A percentile compares a stretch with the other conserved stretches of the same genome.
phyloP scores from a whole-genome alignment of 306 rosid species.

The Ochetophila trinervis region DNA sequence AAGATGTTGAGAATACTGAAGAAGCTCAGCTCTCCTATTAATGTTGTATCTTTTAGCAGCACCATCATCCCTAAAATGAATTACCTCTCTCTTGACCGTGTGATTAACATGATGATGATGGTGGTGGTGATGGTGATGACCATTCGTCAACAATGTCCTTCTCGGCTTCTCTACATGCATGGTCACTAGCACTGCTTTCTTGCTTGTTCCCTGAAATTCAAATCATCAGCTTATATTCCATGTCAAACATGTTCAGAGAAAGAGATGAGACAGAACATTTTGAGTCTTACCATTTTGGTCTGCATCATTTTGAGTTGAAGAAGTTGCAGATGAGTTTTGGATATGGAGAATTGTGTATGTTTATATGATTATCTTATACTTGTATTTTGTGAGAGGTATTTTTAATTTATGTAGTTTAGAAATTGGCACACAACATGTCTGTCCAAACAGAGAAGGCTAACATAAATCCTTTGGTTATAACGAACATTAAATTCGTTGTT shows the following conservation, averaged over 20 bases:
- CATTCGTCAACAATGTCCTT: conserved; percentile 10
- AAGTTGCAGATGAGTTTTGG: not conserved
- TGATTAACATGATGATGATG: conserved; percentile 34
- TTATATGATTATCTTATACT: not conserved
- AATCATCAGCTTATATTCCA: conserved; percentile 16
- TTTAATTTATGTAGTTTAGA: not conserved
- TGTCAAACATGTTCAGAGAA: conserved; percentile 11
- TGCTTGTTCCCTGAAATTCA: conserved; percentile 37
- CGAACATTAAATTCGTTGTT: conserved; percentile 14
- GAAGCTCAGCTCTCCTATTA: conserved; percentile 67
- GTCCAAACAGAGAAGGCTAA: conserved; percentile 20
- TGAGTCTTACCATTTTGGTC: conserved; percentile 50
- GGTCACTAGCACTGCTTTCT: conserved; percentile 46
- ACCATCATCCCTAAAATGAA: conserved; percentile 15
- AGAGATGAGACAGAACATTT: conserved; percentile 6
- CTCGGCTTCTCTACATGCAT: conserved; percentile 56
- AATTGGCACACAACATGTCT: conserved; percentile 9
- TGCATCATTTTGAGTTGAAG: not conserved
- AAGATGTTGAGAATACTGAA: conserved; percentile 56
- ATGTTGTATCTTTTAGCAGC: conserved; percentile 32
- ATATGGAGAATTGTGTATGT: not conserved
- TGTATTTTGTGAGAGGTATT: not conserved
- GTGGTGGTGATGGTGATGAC: conserved; percentile 29
- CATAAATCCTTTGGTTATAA: conserved; percentile 20
- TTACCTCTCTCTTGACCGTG: conserved; percentile 26